Conservation (phyloP, 2,329 filamentous ascomycete species). For the Tolypocladium ophioglossoides region DNA sequence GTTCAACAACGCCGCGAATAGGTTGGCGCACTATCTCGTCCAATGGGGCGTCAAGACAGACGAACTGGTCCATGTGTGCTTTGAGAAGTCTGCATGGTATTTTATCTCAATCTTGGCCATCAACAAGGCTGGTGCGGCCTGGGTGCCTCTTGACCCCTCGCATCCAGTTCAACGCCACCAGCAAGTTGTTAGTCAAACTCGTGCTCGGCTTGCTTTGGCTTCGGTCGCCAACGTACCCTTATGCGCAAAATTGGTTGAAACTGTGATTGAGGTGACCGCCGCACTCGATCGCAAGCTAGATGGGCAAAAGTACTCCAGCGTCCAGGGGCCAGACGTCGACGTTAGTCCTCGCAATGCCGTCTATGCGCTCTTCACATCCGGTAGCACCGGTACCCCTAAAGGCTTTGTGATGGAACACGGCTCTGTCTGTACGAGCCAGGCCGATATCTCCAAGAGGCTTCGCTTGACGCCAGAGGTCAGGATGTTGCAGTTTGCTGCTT, state of each 20-base stretch:
- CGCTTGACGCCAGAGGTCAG: neutral
- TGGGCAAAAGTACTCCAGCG: neutral
- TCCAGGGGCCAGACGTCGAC: neutral
- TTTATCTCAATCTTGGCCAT: constrained; percentile 6
- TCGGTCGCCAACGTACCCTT: neutral
- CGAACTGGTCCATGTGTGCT: neutral
- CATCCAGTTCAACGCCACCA: neutral
- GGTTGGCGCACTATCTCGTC: constrained; percentile 3
- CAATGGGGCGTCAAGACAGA: constrained; percentile 9
- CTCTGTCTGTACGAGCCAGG: neutral
- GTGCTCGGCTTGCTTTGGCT: neutral
- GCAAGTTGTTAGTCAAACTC: neutral
- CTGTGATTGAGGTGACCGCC: neutral
- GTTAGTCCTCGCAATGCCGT: neutral
- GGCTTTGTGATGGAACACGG: neutral
- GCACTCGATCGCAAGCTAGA: neutral
- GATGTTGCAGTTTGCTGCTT: neutral
- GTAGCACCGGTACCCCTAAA: neutral
- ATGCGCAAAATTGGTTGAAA: neutral
- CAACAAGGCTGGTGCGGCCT: constrained; percentile 6
- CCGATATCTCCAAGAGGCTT: neutral
- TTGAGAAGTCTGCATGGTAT: constrained; percentile 3
- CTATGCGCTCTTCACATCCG: neutral
- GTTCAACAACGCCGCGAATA: constrained; percentile 8
- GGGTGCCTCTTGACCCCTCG: constrained; percentile 3